phyloP scores from a whole-genome alignment of 257 asterid species.

The Solanum sejunctum region DNA sequence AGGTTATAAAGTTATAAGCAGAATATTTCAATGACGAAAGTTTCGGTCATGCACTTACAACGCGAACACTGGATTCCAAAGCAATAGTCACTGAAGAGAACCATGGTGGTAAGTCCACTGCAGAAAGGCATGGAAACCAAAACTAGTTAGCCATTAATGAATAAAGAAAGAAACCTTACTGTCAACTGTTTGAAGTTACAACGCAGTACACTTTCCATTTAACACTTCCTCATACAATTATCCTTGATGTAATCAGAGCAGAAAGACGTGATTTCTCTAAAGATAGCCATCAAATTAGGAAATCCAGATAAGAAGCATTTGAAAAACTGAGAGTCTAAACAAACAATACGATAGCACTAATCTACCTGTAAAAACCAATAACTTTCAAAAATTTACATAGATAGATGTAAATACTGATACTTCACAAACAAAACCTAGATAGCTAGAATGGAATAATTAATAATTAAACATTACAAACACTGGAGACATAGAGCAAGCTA shows the following conservation, averaged over 20 bases:
- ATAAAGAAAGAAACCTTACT: neutral
- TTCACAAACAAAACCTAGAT: neutral
- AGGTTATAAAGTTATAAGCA: neutral
- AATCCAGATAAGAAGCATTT: neutral
- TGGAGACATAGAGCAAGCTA: neutral
- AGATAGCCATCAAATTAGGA: neutral
- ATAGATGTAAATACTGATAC: neutral
- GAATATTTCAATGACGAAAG: neutral
- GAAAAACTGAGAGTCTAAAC: neutral
- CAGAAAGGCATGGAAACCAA: constrained; percentile 16
- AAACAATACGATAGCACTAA: neutral
- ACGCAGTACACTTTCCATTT: neutral
- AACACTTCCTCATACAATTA: neutral
- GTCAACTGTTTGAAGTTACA: neutral
- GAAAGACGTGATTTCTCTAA: neutral
- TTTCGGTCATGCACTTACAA: constrained; percentile 42
- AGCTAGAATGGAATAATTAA: neutral
- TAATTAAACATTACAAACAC: neutral
- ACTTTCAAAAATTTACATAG: neutral
- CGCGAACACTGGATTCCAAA: constrained; percentile 56
- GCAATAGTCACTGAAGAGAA: constrained; percentile 63
- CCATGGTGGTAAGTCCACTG: constrained; percentile 93
- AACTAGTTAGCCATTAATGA: neutral
- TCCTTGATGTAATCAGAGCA: neutral
- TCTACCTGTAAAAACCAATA: neutral